phyloP scores from a whole-genome alignment of 305 asterid genomes.

The Fraxinus floribunda region DNA sequence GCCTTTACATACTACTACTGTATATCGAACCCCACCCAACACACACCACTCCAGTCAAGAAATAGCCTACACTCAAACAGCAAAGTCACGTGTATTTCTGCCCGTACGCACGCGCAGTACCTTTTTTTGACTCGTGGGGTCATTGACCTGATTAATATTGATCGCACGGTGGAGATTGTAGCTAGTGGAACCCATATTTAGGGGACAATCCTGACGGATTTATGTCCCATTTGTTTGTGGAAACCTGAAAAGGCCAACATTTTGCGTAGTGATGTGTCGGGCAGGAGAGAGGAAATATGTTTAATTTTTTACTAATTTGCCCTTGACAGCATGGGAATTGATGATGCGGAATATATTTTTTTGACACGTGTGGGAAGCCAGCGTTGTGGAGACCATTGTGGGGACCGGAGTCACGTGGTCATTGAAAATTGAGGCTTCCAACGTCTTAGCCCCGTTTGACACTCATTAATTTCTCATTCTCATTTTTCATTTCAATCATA shows the following conservation, averaged over 20 bases:
- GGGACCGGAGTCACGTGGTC: background rate
- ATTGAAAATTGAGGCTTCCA: background rate
- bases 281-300: background rate
- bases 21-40: background rate
- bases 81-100: slow-evolving; percentile 22
- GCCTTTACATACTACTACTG: background rate
- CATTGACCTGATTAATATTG: background rate
- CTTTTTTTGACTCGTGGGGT: slow-evolving; percentile 7
- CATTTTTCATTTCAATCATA: no score
- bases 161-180: background rate
- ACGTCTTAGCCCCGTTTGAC: no score
- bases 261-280: slow-evolving; percentile 31
- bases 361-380: background rate
- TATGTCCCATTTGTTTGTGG: slow-evolving; percentile 36
- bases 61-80: background rate
- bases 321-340: background rate
- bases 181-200: background rate
- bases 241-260: slow-evolving; percentile 36
- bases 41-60: background rate
- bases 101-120: slow-evolving; percentile 15
- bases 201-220: slow-evolving; percentile 22
- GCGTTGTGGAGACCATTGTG: background rate
- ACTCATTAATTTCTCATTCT: no score
- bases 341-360: background rate
- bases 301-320: background rate